Percentiles rank a stretch among this genome's conserved stretches.
Conservation (phyloP, 768 basidiomycete genomes). For the Macrolepiota dolichaula region DNA sequence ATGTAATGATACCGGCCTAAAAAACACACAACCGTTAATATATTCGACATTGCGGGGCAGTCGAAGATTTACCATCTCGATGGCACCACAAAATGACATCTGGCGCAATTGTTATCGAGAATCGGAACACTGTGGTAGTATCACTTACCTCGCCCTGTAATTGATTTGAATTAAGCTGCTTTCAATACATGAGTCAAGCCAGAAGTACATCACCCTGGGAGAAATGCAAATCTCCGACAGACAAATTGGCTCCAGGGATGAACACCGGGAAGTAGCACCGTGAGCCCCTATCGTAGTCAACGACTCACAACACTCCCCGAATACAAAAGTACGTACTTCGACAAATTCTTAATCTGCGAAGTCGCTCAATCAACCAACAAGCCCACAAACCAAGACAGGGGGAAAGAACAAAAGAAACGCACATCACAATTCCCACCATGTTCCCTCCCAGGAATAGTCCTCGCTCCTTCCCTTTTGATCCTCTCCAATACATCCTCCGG, state of each 20-base stretch:
- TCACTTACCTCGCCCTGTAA: conserved; percentile 51
- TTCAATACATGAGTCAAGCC: not conserved
- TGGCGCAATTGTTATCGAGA: conserved; percentile 18
- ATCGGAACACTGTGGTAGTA: not conserved
- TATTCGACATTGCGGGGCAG: not conserved
- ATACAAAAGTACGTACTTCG: conserved; percentile 35
- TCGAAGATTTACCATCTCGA: conserved; percentile 55
- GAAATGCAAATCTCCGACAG: conserved; percentile 78
- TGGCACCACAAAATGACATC: conserved; percentile 75
- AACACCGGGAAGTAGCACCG: conserved; percentile 78
- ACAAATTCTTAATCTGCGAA: conserved; percentile 68
- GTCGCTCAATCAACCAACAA: not conserved
- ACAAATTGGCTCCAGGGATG: conserved; percentile 70
- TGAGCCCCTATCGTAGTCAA: conserved; percentile 43
- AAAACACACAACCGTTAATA: not conserved
- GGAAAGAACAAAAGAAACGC: conserved; percentile 17
- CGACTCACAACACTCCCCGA: not conserved
- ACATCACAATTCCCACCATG: conserved; percentile 80
- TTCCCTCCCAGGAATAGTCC: conserved; percentile 75
- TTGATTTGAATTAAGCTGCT: not conserved
- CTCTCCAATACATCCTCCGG: conserved; percentile 40
- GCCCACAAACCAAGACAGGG: not conserved
- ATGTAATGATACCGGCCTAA: conserved; percentile 69
- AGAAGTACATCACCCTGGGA: conserved; percentile 65
- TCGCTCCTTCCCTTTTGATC: conserved; percentile 64